Evolutionary conservation across 1,284 basidiomycete genomes (phyloP).

Genomic region (Irpex rosettiformis): DNA sequence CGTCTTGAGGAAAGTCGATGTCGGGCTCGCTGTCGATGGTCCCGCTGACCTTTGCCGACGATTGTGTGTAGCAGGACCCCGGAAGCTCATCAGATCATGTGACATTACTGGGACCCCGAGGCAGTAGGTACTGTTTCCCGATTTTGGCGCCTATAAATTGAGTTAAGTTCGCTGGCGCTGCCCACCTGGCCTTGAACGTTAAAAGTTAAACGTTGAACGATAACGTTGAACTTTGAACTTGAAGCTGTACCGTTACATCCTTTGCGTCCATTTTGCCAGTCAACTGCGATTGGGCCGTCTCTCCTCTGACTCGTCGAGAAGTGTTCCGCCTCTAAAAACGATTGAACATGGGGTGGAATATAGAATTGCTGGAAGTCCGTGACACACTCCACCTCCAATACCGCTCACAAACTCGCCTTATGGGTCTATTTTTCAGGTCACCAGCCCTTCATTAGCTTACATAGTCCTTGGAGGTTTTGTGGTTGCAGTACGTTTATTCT

Average conservation of each 20-base stretch:
- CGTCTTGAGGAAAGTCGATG: conserved; percentile 33
- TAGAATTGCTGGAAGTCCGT: conserved; percentile 28
- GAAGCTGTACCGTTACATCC: neutral
- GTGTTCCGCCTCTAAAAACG: too few species aligned
- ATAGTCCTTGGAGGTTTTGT: conserved; percentile 79
- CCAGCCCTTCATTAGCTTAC: conserved; percentile 56
- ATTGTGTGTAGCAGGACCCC: conserved; percentile 14
- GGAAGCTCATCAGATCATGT: neutral
- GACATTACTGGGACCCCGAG: neutral
- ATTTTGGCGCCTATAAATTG: too few species aligned
- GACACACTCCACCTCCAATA: conserved; percentile 12
- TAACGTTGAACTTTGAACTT: too few species aligned
- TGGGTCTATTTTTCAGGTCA: conserved; percentile 35
- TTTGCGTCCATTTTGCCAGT: neutral
- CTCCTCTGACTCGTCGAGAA: too few species aligned
- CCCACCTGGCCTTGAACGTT: too few species aligned
- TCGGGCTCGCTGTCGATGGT: conserved; percentile 29
- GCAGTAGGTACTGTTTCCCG: too few species aligned
- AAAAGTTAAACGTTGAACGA: too few species aligned
- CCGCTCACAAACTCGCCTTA: conserved; percentile 29
- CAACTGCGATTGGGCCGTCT: too few species aligned
- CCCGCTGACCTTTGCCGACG: conserved; percentile 5
- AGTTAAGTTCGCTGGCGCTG: too few species aligned
- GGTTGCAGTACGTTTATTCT: conserved; percentile 45
- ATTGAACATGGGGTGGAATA: conserved; percentile 9